A percentile compares a stretch with the other conserved stretches of the same genome.
These are phyloP conservation scores for Leccinum ochraceum DNA, from an alignment of 768 basidiomycete genomes.

Conservation along the genomic window DNA sequence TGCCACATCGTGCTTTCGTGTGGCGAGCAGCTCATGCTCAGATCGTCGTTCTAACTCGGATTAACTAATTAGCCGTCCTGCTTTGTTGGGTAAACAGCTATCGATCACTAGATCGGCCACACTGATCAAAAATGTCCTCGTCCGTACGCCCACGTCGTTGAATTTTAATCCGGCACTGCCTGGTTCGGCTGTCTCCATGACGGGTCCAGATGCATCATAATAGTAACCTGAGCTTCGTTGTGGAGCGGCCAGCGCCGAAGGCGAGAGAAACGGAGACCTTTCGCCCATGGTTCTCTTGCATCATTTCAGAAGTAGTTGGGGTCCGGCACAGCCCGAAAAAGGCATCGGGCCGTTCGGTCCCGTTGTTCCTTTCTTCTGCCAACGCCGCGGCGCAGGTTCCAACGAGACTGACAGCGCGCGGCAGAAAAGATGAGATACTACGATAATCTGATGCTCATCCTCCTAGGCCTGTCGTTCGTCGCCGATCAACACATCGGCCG, in stretches of 20 bases:
- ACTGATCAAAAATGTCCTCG: neutral
- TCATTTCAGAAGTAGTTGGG: neutral
- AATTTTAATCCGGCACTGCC: neutral
- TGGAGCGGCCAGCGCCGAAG: neutral
- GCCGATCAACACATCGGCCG: neutral
- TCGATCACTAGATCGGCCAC: neutral
- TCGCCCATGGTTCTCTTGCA: neutral
- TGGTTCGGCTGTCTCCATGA: neutral
- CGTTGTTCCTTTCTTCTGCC: neutral
- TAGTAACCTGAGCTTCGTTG: neutral
- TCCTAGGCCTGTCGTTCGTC: neutral
- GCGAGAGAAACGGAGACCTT: neutral
- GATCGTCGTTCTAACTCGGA: neutral
- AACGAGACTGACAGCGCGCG: neutral
- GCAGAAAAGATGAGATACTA: neutral
- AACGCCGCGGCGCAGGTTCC: neutral
- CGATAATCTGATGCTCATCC: neutral
- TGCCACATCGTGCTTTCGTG: neutral
- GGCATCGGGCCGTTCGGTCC: neutral
- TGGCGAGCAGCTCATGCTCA: neutral
- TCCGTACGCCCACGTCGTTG: neutral
- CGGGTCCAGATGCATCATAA: neutral
- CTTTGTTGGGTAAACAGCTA: neutral
- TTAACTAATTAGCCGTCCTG: neutral
- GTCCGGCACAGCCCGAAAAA: neutral